Evolutionary conservation across 306 rosid genomes (phyloP), one percentile per base, ranked within the genome.

Genomic region (Cicer judaicum): DNA sequence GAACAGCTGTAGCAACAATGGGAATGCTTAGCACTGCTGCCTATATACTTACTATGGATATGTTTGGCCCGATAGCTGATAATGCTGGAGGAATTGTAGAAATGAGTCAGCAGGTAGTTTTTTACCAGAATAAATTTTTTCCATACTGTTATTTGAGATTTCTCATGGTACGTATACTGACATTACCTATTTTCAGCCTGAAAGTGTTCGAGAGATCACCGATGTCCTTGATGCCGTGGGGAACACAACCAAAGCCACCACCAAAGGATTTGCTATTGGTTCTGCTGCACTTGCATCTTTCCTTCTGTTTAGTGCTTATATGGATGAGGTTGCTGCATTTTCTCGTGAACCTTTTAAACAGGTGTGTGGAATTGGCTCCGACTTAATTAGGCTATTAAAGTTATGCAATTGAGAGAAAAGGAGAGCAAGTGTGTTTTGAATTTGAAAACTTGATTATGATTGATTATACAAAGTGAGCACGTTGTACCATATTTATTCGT

Each of bases 11-110:
- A 73, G 99, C 99, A 55, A 94, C 96, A 55, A 94, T 94, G 99
- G 99, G 99, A 76, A 94, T 94, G 99, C 93, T 94, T 77, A 94
- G 99, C 87, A 94, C 97, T 78, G 99, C 99, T 78, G 99, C 97
- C 48, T 94, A 94, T 83, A 90, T 94, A 80, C 99, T 94, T 75
- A 94, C 99, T 18, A 94, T 94, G 99, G 99, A 94, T 87, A 94
- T 94, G 99, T 94, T 94, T 86, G 99, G 99, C 76, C 99, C 97
- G 72, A 94, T 94, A 70, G 97, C 99, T 70, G 99, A 94, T 87
- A 94, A 94, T 78, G 99, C 99, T 16, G 97, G 99, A 78, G 99
- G 99, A 81, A 94, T 94, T 86, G 96, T 94, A 21, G 97, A 94
- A 87, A 94, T 94, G 99, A 94, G 99, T 82, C 97, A 90, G 84